Evolutionary conservation across 306 rosid genomes (phyloP).

Genomic region (Prinsepia uniflora): DNA sequence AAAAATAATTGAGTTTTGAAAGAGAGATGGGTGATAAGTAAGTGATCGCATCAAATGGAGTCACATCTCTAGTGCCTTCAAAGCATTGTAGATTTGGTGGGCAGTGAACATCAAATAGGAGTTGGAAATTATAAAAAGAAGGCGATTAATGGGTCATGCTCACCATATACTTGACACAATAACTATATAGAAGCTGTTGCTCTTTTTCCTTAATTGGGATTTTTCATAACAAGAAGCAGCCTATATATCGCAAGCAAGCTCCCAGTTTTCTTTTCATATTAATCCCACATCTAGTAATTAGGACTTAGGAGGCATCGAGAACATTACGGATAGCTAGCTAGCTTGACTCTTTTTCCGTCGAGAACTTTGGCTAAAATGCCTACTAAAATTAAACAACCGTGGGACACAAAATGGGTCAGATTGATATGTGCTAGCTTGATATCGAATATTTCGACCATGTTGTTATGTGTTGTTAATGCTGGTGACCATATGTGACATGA

Average conservation of each 20-base stretch:
- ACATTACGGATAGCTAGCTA: background rate
- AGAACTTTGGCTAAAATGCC: background rate
- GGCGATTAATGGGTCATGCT: background rate
- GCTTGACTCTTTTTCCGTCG: background rate
- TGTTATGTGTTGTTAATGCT: background rate
- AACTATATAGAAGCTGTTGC: background rate
- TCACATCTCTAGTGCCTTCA: constrained; percentile 35
- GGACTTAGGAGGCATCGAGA: background rate
- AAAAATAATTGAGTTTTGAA: background rate
- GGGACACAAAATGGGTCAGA: no score
- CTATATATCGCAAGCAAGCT: background rate
- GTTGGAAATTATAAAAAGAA: background rate
- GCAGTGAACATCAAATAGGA: constrained; percentile 33
- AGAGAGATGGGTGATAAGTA: constrained; percentile 12
- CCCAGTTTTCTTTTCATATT: background rate
- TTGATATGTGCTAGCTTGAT: background rate
- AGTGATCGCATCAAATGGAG: constrained; percentile 45
- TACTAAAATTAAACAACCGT: background rate
- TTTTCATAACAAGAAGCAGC: background rate
- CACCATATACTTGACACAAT: background rate
- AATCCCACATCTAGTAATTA: background rate
- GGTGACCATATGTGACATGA: background rate
- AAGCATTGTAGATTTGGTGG: constrained; percentile 42
- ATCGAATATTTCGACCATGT: background rate
- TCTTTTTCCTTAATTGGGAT: background rate